phyloP scores from a whole-genome alignment of 495 filamentous ascomycete species.

The Aspergillus hancockii region DNA sequence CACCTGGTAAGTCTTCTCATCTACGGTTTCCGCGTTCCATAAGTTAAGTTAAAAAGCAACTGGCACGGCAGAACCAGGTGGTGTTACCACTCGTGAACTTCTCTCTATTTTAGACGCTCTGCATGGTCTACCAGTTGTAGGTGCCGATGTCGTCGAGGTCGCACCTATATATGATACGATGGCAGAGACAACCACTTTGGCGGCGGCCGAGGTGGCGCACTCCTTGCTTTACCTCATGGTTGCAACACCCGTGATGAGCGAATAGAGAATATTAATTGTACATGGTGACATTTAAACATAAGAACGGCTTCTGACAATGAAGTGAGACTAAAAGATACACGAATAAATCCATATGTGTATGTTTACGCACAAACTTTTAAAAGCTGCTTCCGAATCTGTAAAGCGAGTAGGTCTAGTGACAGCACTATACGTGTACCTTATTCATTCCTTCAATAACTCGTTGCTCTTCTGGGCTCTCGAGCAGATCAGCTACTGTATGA shows the following conservation, averaged over 20 bases:
- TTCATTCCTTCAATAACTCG: too few relatives aligned
- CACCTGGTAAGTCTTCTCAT: constrained; percentile 38
- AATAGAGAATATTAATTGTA: too few relatives aligned
- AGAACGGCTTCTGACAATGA: too few relatives aligned
- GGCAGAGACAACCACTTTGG: constrained; percentile 47
- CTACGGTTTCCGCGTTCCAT: background rate
- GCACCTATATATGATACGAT: constrained; percentile 52
- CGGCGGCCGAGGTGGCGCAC: constrained; percentile 50
- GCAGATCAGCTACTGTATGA: too few relatives aligned
- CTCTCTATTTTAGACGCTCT: constrained; percentile 50
- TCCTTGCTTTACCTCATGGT: constrained; percentile 22
- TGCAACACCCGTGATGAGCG: constrained; percentile 10
- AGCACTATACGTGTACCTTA: too few relatives aligned
- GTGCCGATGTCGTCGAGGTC: constrained; percentile 56
- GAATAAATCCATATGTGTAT: too few relatives aligned
- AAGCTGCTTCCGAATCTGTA: too few relatives aligned
- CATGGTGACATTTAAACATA: too few relatives aligned
- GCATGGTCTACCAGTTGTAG: constrained; percentile 47
- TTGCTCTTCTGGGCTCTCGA: too few relatives aligned
- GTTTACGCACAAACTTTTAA: too few relatives aligned
- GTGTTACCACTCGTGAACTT: constrained; percentile 53
- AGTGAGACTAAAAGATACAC: too few relatives aligned
- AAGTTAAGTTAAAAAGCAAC: constrained; percentile 24
- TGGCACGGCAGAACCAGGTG: constrained; percentile 54
- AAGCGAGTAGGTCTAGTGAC: too few relatives aligned